Evolutionary conservation across 305 asterid species (phyloP), one percentile per base, ranked within the genome.

Genomic region (Fraxinus platypoda): DNA sequence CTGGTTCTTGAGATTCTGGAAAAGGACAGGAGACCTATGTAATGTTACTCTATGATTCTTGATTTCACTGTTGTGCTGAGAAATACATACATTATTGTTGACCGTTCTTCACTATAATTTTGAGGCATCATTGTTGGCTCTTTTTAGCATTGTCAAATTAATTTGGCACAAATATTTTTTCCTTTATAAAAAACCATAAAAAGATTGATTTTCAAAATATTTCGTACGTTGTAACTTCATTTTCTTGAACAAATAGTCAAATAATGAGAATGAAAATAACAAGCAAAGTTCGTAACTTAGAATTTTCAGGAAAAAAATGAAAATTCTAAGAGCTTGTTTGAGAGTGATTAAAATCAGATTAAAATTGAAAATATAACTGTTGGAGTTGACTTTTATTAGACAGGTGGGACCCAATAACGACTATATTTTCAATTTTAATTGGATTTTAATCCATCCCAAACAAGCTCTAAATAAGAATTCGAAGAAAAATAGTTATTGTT

Each of bases 11-110:
- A 80, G 87, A 85, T 81, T 87, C 85, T 54, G 81, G 64, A 52
- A 52, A 52, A 80, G 13, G 91, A 87, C 92, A 78, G 59, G 75
- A 82, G 88, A 85, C 82, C 80, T 74, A 75, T 35, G 80, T 4
- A 52, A 17, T 17, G 9, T 52, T n/a, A n/a, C 64, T n/a, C 64
- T 17, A 52, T 52, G 35, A 75, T 75, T 62, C 62, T 52, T 52
- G 8, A 52, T 52, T 52, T 19, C 21, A 52, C 62, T 52, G 23
- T 52, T 46, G 5, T 46, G 54, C 15, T 43, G 54, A 43, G n/a
- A 43, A 43, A 43, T 43, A 12, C 57, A 46, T 13, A 46, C 54
- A 41, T 41, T 41, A 9, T 41, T 41, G 49, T 38, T 8, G 13
- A 41, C 49, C 2, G 52, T 41, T 41, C 52, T 41, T 41, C 52